phyloP scores from a whole-genome alignment of 805 yeast genomes.

The Metschnikowia gruessii region DNA sequence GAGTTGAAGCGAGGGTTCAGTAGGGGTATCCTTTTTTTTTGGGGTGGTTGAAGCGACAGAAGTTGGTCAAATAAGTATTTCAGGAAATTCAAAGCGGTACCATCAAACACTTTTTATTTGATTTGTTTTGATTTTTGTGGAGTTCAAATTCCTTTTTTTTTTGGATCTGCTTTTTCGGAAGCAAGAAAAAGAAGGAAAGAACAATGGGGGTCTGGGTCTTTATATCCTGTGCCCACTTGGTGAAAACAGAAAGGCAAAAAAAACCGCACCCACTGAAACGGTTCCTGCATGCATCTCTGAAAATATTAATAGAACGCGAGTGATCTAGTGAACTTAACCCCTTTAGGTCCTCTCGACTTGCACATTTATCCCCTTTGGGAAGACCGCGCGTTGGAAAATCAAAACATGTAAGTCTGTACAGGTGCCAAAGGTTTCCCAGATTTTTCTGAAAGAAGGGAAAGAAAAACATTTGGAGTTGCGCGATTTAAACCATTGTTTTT shows the following conservation, averaged over 20 bases:
- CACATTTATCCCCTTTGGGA: not conserved
- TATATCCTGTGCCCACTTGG: not conserved
- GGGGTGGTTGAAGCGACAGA: not conserved
- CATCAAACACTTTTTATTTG: no score
- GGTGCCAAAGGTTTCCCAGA: not conserved
- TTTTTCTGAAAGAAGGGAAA: not conserved
- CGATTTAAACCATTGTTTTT: no score
- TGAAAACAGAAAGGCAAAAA: not conserved
- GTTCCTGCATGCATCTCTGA: not conserved
- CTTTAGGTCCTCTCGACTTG: not conserved
- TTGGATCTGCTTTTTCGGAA: not conserved
- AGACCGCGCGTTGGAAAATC: conserved; percentile 1
- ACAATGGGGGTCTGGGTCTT: not conserved
- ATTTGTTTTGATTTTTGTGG: no score
- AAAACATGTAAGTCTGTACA: not conserved
- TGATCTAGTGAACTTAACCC: not conserved
- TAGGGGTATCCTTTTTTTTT: not conserved
- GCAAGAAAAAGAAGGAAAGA: not conserved
- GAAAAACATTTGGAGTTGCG: not conserved
- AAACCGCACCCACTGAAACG: not conserved
- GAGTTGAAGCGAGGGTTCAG: not conserved
- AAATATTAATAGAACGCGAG: not conserved
- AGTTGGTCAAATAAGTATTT: not conserved
- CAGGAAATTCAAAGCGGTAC: no score
- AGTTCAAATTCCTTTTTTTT: not conserved